A percentile compares a stretch with the other conserved stretches of the same genome.
Evolutionary conservation across 371 early-diverging fungal genomes (phyloP).

Genomic region (Mortierella sp.): DNA sequence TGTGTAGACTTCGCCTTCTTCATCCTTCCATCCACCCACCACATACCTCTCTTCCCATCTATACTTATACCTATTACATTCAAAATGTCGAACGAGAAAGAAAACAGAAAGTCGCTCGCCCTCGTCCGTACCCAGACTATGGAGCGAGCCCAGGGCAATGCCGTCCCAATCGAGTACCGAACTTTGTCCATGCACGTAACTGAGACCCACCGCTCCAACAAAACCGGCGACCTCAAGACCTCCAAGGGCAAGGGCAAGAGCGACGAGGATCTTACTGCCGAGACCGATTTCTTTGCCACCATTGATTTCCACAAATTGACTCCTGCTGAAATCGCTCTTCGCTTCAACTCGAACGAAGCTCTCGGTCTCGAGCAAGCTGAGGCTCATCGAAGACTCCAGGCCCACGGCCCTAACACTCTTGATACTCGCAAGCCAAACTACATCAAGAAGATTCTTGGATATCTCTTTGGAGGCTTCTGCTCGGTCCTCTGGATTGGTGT

Average conservation of each 20-base stretch:
- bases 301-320: constrained; percentile 59
- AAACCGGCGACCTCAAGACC: constrained; percentile 21
- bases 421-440: constrained; percentile 64
- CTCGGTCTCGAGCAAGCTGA: constrained; percentile 61
- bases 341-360: constrained; percentile 60
- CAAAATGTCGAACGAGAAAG: constrained; percentile 44
- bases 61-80: neutral
- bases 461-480: constrained; percentile 66
- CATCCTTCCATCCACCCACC: neutral
- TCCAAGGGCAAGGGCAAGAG: constrained; percentile 19
- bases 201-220: constrained; percentile 48
- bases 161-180: constrained; percentile 55
- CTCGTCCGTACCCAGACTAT: constrained; percentile 52
- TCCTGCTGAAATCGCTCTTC: constrained; percentile 57
- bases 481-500: constrained; percentile 66
- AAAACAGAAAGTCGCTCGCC: constrained; percentile 45
- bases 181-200: constrained; percentile 54
- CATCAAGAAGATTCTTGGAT: constrained; percentile 59
- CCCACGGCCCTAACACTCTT: constrained; percentile 64
- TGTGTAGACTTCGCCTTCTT: neutral
- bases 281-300: constrained; percentile 44
- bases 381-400: constrained; percentile 55
- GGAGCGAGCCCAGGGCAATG: constrained; percentile 52
- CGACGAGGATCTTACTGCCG: constrained; percentile 22
- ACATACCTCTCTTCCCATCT: neutral